Conservation (phyloP, 2,329 filamentous ascomycete genomes). For the Colletotrichum sp. region DNA sequence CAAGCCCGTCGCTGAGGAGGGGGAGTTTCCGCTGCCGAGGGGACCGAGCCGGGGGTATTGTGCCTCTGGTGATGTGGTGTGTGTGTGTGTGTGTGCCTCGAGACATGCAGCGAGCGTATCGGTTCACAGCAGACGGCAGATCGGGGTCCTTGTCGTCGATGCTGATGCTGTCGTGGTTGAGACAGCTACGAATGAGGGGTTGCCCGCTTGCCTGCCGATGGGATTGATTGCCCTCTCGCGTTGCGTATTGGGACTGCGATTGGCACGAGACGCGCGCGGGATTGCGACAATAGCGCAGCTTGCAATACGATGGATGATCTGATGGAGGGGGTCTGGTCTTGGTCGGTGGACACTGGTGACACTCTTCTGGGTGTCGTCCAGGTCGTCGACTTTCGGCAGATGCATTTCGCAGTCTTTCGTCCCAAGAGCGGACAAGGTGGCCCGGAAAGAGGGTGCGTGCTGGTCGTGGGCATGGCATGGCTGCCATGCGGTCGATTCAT, state of each 20-base stretch:
- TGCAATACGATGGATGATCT: background rate
- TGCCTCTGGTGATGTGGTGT: background rate
- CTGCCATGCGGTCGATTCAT: background rate
- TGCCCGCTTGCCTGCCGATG: background rate
- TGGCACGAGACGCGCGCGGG: background rate
- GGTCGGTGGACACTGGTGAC: background rate
- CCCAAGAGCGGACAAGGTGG: background rate
- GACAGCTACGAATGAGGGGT: background rate
- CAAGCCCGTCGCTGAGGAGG: background rate
- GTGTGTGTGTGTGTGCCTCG: background rate
- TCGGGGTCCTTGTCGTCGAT: background rate
- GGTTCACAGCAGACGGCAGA: background rate
- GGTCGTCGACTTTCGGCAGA: constrained; percentile 12
- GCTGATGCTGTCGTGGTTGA: background rate
- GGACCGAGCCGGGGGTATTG: background rate
- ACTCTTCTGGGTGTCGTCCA: background rate
- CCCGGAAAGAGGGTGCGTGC: background rate
- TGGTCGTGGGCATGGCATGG: background rate
- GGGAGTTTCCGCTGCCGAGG: constrained; percentile 3
- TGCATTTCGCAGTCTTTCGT: constrained; percentile 2
- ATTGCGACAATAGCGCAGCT: background rate
- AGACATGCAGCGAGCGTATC: background rate
- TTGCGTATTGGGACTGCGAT: background rate
- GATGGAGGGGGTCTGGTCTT: background rate
- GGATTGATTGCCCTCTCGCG: background rate